phyloP scores from a whole-genome alignment of 345 rosid genomes.

The Citrus hindsii region DNA sequence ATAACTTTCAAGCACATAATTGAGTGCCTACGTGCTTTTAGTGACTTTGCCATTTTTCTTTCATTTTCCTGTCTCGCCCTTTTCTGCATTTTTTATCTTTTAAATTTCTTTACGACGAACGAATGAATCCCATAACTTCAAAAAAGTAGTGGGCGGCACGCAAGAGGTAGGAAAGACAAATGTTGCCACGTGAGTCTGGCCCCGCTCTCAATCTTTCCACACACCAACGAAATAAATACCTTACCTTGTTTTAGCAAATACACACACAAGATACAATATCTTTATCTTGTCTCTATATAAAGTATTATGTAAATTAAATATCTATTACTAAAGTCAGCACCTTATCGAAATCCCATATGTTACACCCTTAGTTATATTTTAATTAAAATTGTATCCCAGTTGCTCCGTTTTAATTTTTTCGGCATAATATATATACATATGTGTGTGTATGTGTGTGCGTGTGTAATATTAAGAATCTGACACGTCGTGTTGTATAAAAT shows the following conservation, averaged over 20 bases:
- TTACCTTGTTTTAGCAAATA: no score
- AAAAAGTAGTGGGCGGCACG: constrained; percentile 15
- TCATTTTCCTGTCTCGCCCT: not conserved
- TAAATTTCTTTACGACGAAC: no score
- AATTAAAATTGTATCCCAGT: no score
- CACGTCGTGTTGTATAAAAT: no score
- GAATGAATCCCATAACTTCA: not conserved
- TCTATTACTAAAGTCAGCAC: not conserved
- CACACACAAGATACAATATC: no score
- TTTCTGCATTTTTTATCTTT: not conserved
- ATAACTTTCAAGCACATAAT: not conserved
- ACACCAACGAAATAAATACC: not conserved
- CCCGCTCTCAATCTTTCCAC: not conserved
- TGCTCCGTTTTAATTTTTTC: no score
- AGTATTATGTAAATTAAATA: no score
- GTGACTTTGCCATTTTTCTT: not conserved
- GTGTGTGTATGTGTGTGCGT: no score
- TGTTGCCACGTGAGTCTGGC: not conserved
- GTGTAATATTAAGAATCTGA: no score
- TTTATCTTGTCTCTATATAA: not conserved
- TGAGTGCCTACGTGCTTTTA: not conserved
- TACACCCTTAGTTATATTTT: not conserved
- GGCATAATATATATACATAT: no score
- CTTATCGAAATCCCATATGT: not conserved
- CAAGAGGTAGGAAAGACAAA: not conserved